Percentiles rank a stretch among this genome's conserved stretches.
Conservation (phyloP, 2,329 filamentous ascomycete genomes). For the Venturia pyrina region DNA sequence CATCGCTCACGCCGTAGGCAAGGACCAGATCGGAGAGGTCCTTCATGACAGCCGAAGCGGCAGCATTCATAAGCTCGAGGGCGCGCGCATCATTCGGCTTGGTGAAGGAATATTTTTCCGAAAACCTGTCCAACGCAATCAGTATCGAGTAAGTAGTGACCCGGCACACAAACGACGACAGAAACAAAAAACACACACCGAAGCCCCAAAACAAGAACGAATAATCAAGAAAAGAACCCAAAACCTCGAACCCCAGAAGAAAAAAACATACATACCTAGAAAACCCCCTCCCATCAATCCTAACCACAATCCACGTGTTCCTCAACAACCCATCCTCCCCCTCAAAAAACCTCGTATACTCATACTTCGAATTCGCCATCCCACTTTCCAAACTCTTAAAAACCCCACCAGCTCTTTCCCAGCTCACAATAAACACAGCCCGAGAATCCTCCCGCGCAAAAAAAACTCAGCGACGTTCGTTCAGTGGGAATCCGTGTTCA, state of each 20-base stretch:
- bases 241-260: too few species aligned
- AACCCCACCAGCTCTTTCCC: too few species aligned
- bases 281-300: constrained; percentile 89
- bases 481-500: too few species aligned
- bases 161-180: too few species aligned
- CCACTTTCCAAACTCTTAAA: too few species aligned
- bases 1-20: constrained; percentile 89
- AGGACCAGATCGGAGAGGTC: constrained; percentile 78
- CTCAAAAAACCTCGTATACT: constrained; percentile 90
- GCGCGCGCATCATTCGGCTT: constrained; percentile 90
- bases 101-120: constrained; percentile 69
- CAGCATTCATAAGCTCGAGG: constrained; percentile 87
- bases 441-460: too few species aligned
- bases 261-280: constrained; percentile 50
- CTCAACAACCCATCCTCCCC: constrained; percentile 68
- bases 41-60: constrained; percentile 73
- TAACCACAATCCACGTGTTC: constrained; percentile 92
- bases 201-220: too few species aligned
- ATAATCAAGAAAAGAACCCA: not conserved
- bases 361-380: constrained; percentile 42
- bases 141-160: not conserved
- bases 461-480: too few species aligned
- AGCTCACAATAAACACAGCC: too few species aligned
- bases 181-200: too few species aligned
- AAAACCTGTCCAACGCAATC: constrained; percentile 47